A percentile compares a stretch with the other conserved stretches of the same genome.
Conservation (phyloP, 345 rosid species). For the Eucalyptus regnans region DNA sequence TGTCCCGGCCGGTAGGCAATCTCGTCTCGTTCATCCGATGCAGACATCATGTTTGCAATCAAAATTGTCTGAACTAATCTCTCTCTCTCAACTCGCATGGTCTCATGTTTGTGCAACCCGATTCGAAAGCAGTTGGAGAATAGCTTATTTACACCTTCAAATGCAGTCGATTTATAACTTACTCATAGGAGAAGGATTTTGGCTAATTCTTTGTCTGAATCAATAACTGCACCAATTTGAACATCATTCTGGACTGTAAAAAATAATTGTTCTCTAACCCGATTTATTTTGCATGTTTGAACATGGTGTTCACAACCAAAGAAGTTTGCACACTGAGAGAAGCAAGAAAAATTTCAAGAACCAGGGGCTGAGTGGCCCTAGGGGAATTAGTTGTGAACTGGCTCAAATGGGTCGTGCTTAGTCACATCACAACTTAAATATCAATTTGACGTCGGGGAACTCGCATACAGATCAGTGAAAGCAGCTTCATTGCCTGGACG, state of each 20-base stretch:
- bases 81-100: neutral
- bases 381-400: neutral
- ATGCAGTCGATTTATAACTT: neutral
- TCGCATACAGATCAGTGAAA: constrained; percentile 29
- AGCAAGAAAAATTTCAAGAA: neutral
- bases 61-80: neutral
- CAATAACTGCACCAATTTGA: neutral
- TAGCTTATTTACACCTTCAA: too few relatives aligned
- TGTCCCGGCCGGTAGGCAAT: neutral
- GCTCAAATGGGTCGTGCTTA: neutral
- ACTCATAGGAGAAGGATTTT: neutral
- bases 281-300: neutral
- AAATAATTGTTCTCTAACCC: neutral
- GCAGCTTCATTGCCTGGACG: constrained; percentile 57
- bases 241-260: neutral
- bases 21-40: neutral
- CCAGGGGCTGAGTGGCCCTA: neutral
- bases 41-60: neutral
- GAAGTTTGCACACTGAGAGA: neutral
- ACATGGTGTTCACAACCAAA: neutral
- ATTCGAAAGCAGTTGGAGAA: neutral
- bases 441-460: constrained; percentile 28
- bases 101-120: neutral
- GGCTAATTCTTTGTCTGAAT: neutral
- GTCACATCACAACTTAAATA: neutral